Evolutionary conservation across 495 filamentous ascomycete species (phyloP).

Genomic region (Ramalina peruviana): DNA sequence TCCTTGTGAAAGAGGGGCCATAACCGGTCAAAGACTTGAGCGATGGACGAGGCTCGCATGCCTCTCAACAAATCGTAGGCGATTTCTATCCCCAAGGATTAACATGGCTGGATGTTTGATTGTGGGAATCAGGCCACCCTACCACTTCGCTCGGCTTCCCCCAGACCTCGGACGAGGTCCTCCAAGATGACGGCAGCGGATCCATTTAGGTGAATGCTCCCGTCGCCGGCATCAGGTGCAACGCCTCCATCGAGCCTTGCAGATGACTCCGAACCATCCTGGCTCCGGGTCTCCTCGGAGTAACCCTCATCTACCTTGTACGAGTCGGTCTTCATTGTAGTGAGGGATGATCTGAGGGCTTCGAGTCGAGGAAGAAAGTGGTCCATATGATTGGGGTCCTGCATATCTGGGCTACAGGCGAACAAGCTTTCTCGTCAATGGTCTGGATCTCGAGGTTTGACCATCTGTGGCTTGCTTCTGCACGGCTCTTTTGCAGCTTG

Average conservation of each 20-base stretch:
- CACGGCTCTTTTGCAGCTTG: too few relatives aligned
- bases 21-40: conserved; percentile 61
- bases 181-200: conserved; percentile 16
- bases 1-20: conserved; percentile 80
- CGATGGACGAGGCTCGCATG: conserved; percentile 60
- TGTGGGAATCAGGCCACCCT: conserved; percentile 10
- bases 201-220: neutral
- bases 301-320: conserved; percentile 52
- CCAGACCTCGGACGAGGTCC: conserved; percentile 18
- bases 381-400: too few relatives aligned
- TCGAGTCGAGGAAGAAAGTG: too few relatives aligned
- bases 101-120: neutral
- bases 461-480: too few relatives aligned
- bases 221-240: conserved; percentile 15
- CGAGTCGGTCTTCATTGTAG: conserved; percentile 17
- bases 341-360: too few relatives aligned
- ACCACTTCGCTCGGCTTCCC: conserved; percentile 42
- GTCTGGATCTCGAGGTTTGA: too few relatives aligned
- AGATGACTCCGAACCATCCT: conserved; percentile 29
- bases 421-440: too few relatives aligned
- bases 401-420: too few relatives aligned
- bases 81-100: conserved; percentile 23
- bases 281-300: conserved; percentile 48
- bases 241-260: conserved; percentile 18
- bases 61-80: conserved; percentile 48